Conservation (phyloP, 1,284 basidiomycete genomes). For the Malassezia cuniculi region DNA sequence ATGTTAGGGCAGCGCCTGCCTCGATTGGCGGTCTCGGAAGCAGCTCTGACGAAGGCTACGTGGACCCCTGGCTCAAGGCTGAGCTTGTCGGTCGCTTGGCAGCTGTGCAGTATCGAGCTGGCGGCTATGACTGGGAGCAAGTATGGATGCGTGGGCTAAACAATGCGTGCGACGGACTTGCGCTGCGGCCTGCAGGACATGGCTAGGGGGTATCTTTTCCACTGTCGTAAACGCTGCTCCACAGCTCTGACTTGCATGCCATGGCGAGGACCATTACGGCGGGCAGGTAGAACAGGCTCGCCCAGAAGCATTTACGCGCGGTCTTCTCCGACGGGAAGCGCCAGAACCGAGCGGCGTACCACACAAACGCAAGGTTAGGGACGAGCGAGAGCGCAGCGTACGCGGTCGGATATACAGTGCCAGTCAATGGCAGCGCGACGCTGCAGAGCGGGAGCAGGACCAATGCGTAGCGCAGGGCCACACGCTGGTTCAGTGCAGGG, state of each 20-base stretch:
- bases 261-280: constrained; percentile 83
- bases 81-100: constrained; percentile 17
- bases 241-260: constrained; percentile 47
- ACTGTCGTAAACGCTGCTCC: constrained; percentile 18
- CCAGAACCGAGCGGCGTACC: constrained; percentile 67
- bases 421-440: constrained; percentile 49
- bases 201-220: background rate
- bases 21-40: constrained; percentile 21
- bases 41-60: constrained; percentile 20
- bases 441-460: constrained; percentile 71
- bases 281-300: constrained; percentile 81
- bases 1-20: constrained; percentile 21
- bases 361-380: constrained; percentile 62
- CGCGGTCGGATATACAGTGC: constrained; percentile 46
- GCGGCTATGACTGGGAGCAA: constrained; percentile 34
- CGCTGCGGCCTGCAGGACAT: constrained; percentile 1
- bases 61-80: constrained; percentile 32
- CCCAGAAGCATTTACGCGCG: constrained; percentile 56
- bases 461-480: constrained; percentile 69
- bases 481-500: constrained; percentile 69
- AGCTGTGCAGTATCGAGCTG: constrained; percentile 27
- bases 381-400: constrained; percentile 68
- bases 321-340: constrained; percentile 50
- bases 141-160: constrained; percentile 28
- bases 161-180: constrained; percentile 24